A percentile compares a stretch with the other conserved stretches of the same genome.
Evolutionary conservation across 2,329 filamentous ascomycete species (phyloP).

Genomic region (Pyrenochaeta sp.): DNA sequence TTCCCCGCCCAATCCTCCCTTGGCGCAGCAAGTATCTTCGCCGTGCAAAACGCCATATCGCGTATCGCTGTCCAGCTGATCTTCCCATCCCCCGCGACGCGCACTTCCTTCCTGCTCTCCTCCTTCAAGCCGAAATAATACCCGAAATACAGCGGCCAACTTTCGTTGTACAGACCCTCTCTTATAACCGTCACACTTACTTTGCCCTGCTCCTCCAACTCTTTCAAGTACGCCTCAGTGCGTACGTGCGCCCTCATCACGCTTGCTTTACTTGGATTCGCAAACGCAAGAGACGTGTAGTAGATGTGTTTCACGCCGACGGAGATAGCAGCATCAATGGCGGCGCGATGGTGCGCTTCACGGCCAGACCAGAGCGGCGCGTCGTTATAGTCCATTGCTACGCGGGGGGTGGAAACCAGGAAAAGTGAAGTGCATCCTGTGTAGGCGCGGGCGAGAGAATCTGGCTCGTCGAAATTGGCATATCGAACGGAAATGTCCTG

Average conservation of each 20-base stretch:
- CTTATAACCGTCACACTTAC: conserved; percentile 50
- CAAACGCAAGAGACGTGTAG: conserved; percentile 57
- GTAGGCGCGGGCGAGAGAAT: conserved; percentile 47
- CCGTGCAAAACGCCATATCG: conserved; percentile 56
- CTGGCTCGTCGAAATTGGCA: conserved; percentile 51
- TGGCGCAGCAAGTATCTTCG: conserved; percentile 47
- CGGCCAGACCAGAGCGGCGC: conserved; percentile 53
- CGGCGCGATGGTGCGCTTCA: conserved; percentile 55
- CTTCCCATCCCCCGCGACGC: conserved; percentile 53
- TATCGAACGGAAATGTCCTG: conserved; percentile 48
- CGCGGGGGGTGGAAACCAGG: conserved; percentile 55
- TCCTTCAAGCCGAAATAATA: conserved; percentile 49
- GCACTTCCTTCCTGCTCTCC: conserved; percentile 49
- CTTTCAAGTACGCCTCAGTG: conserved; percentile 53
- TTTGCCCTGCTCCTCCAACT: conserved; percentile 30
- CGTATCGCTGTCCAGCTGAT: conserved; percentile 56
- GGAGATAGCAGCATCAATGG: conserved; percentile 53
- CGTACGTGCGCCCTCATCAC: conserved; percentile 59
- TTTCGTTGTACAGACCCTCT: conserved; percentile 58
- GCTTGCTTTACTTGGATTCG: conserved; percentile 50
- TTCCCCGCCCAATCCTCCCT: conserved; percentile 44
- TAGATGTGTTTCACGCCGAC: conserved; percentile 56
- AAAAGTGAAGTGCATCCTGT: conserved; percentile 53
- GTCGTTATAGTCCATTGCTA: conserved; percentile 55
- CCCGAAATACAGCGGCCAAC: conserved; percentile 59